Base-by-base conservation (phyloP, 177 flowering plant genomes). In the Tripterygium wilfordii region DNA sequence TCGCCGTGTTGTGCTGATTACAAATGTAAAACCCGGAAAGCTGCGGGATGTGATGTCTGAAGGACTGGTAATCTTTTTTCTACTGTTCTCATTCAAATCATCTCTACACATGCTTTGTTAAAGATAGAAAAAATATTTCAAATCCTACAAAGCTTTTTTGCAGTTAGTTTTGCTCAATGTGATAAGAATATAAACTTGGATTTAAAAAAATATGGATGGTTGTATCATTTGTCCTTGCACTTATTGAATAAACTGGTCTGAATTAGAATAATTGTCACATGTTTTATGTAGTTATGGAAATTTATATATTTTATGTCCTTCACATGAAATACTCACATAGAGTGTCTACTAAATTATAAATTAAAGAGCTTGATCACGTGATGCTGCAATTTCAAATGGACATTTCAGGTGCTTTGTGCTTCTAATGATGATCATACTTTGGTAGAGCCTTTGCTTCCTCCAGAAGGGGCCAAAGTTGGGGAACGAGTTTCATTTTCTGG, bases 11-110 rank as follows among this genome's bases (percentile, higher is more conserved):
- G 91, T 72, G 38, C 68, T 92, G 35, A 79, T 92, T 40, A 86
- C 96, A 19, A 92, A 92, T 65, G 89, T 92, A 38, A 92, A 88
- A 75, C 95, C 96, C 57, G 96, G 94, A 65, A 92, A 92, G 66
- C 75, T 88, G 36, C 75, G 96, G 53, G 97, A 88, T 68, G 85
- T 88, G 44, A 56, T 74, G 72, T 92, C 99, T 4, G 85, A 87
- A 53, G 99, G 96, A 66, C 69, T 88, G 96, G 99, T 92, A 86
- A 38, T 44, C 19, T 38, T 28, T 28, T 40, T 45, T 18, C 47
- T 31, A 9, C 6, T 14, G 25, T 40, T 31, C 17, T 30, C 9
- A 5, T 27, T 39, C 21, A 38, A 8, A 25, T 32, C 5, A 36
- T 36, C 14, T 2, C 9, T 32, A 32, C 3, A 5, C 14, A 12